Percentiles rank a stretch among this genome's conserved stretches.
Evolutionary conservation across 306 rosid species (phyloP).

Genomic region (Fagus sylvatica): DNA sequence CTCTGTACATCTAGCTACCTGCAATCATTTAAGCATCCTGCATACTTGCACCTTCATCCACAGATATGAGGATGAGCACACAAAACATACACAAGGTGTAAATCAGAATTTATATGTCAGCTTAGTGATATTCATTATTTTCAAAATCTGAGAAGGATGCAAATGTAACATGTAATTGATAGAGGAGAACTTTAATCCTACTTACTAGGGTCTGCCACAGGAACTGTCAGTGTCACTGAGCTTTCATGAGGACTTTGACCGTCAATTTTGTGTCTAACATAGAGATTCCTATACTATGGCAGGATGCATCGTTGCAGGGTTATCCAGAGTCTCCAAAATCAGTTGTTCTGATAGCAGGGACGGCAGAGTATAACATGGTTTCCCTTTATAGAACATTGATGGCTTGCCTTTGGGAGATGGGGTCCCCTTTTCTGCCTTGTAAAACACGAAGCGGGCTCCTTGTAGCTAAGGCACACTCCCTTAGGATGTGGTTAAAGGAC

Average conservation of each 20-base stretch:
- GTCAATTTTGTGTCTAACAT: slow-evolving; percentile 14
- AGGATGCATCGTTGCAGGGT: slow-evolving; percentile 96
- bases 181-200: neutral
- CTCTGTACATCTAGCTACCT: neutral
- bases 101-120: neutral
- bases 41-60: neutral
- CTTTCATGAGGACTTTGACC: neutral
- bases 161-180: neutral
- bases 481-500: slow-evolving; percentile 94
- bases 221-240: neutral
- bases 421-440: slow-evolving; percentile 92
- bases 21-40: neutral
- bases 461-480: slow-evolving; percentile 93
- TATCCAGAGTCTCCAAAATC: slow-evolving; percentile 89
- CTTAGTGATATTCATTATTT: neutral
- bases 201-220: neutral
- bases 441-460: slow-evolving; percentile 79
- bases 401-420: slow-evolving; percentile 97
- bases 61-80: neutral
- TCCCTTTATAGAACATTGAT: slow-evolving; percentile 79
- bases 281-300: slow-evolving; percentile 30
- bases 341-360: slow-evolving; percentile 89
- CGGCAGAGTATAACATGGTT: slow-evolving; percentile 85
- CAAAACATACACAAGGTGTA: neutral
- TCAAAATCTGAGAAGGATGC: neutral